Evolutionary conservation across 2,329 filamentous ascomycete genomes (phyloP), one percentile per base, ranked within the genome.

Genomic region (Clarireedia homoeocarpa): DNA sequence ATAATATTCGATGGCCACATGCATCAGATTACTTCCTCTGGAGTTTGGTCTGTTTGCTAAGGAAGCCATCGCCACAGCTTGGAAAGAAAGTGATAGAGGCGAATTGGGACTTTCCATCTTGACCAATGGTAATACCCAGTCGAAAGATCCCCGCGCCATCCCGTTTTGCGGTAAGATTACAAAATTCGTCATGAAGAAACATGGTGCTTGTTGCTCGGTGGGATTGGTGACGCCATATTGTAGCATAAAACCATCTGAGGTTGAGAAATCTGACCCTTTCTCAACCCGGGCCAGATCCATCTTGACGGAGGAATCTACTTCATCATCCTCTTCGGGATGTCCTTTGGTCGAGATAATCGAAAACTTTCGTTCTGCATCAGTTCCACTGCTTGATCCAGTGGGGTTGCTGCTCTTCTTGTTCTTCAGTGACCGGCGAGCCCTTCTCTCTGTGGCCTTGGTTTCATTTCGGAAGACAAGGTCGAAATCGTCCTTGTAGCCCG

Each of bases 401-500:
- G 23, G 17, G 12, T 23, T 57, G 46, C 53, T 56, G 12, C 46
- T 23, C 46, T 67, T 66, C 61, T 80, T 82, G 66, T 73, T 76
- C 67, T 70, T 79, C 44, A 70, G 77, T 38, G 78, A 76, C 64
- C 78, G 82, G 55, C 78, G 77, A 15, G 81, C 83, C 64, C 83
- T 78, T 59, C 79, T 76, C 65, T 84, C 83, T 36, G 84, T 85
- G 1, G 84, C 83, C 62, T 81, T 80, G 27, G 85, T 88, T 71
- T 88, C 85, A 67, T 88, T 85, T 55, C 85, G 82, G 63, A 88
- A 87, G 54, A 89, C 80, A 24, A 88, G 72, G 63, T 89, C 85
- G 63, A 88, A 86, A 61, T 87, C 84, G 65, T 87, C 82, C 67
- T 82, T 83, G 70, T 86, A 86, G 47, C 84, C 84, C 3, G 83